phyloP scores from a whole-genome alignment of 495 filamentous ascomycete genomes.

The Penicillium canariense region DNA sequence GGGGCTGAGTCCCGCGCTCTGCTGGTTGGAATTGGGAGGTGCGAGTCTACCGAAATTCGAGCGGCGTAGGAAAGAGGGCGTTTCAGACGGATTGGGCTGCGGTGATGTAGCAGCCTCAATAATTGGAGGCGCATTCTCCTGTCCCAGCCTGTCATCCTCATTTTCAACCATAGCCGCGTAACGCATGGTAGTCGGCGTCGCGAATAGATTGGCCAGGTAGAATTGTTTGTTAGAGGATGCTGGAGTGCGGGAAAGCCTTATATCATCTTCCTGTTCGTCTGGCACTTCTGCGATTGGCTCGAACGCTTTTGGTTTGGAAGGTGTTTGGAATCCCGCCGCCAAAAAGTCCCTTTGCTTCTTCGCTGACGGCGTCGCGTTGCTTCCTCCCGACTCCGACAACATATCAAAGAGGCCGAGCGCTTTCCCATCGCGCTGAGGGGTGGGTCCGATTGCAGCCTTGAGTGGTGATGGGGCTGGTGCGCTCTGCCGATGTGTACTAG shows the following conservation, averaged over 20 bases:
- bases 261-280: slow-evolving; percentile 33
- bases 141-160: slow-evolving; percentile 15
- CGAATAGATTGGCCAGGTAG: slow-evolving; percentile 59
- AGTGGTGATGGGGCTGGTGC: slow-evolving; percentile 32
- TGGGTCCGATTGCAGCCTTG: slow-evolving; percentile 67
- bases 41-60: slow-evolving; percentile 35
- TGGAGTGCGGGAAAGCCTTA: slow-evolving; percentile 57
- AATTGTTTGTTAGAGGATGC: slow-evolving; percentile 59
- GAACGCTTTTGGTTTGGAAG: slow-evolving; percentile 34
- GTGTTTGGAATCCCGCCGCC: slow-evolving; percentile 40
- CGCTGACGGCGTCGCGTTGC: slow-evolving; percentile 41
- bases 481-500: slow-evolving; percentile 47
- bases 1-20: slow-evolving; percentile 37
- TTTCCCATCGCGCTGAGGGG: slow-evolving; percentile 84
- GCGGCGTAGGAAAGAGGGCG: slow-evolving; percentile 75
- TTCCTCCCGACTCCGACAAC: slow-evolving; percentile 58
- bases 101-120: slow-evolving; percentile 10
- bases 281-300: slow-evolving; percentile 33
- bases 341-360: slow-evolving; percentile 30
- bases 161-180: slow-evolving; percentile 46
- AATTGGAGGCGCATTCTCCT: slow-evolving; percentile 23
- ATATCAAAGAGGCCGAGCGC: slow-evolving; percentile 91
- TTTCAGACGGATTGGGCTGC: slow-evolving; percentile 39
- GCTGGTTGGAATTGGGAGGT: slow-evolving; percentile 9
- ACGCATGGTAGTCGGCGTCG: slow-evolving; percentile 57